phyloP scores from a whole-genome alignment of 2,329 filamentous ascomycete genomes.

The Aspergillus pseudonomiae region DNA sequence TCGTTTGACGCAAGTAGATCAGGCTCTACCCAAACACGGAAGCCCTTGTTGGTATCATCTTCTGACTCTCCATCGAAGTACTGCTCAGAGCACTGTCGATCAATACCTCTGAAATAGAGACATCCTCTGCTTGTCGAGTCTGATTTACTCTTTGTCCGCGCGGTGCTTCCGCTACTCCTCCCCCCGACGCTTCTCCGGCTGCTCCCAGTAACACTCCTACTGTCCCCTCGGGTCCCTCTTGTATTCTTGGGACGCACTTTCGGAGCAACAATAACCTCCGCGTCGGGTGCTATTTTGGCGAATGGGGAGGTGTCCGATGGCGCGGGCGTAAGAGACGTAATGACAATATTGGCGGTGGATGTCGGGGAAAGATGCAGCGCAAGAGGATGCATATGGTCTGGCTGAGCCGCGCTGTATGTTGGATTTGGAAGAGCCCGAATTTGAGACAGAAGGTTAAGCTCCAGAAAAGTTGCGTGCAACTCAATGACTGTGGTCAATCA shows the following conservation, averaged over 20 bases:
- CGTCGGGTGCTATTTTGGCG: slow-evolving; percentile 89
- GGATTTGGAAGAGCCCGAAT: slow-evolving; percentile 93
- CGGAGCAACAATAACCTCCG: slow-evolving; percentile 95
- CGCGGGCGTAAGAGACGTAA: slow-evolving; percentile 79
- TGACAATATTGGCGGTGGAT: slow-evolving; percentile 87
- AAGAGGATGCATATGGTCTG: slow-evolving; percentile 71
- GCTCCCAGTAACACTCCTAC: slow-evolving; percentile 76
- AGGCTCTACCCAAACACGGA: slow-evolving; percentile 83
- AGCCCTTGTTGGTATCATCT: slow-evolving; percentile 57
- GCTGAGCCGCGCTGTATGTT: slow-evolving; percentile 58
- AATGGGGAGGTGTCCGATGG: slow-evolving; percentile 72
- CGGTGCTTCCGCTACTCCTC: slow-evolving; percentile 73
- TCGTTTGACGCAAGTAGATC: slow-evolving; percentile 73
- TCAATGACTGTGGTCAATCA: slow-evolving; percentile 70
- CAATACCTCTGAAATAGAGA: slow-evolving; percentile 79
- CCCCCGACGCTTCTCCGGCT: slow-evolving; percentile 72
- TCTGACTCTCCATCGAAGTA: slow-evolving; percentile 75
- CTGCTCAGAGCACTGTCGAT: slow-evolving; percentile 68
- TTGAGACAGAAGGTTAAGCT: slow-evolving; percentile 89
- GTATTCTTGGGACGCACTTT: slow-evolving; percentile 77
- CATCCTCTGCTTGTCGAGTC: slow-evolving; percentile 60
- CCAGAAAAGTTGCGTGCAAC: slow-evolving; percentile 91
- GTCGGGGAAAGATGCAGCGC: slow-evolving; percentile 93
- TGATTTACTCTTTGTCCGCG: slow-evolving; percentile 61
- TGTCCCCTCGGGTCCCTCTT: slow-evolving; percentile 68